phyloP scores from a whole-genome alignment of 2,329 filamentous ascomycete species.

The Aspergillus melleus region DNA sequence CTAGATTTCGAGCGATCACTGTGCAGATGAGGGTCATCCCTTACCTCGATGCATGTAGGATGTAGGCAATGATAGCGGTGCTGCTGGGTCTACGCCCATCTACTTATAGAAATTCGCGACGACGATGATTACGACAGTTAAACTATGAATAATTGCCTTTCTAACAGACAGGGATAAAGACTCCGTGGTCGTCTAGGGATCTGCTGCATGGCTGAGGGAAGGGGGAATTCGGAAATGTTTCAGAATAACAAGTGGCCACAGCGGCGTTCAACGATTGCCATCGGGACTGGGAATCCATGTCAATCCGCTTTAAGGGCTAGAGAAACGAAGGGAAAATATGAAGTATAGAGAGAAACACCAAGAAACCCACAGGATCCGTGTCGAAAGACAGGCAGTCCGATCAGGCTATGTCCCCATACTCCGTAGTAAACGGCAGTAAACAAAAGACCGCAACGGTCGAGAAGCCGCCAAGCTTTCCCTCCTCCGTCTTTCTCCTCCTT shows the following conservation, averaged over 20 bases:
- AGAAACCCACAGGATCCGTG: not conserved
- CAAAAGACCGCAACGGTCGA: not conserved
- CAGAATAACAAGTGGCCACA: conserved; percentile 12
- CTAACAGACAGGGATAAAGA: not conserved
- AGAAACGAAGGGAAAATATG: not conserved
- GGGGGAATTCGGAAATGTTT: conserved; percentile 8
- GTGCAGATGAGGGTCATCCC: conserved; percentile 32
- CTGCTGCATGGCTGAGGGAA: not conserved
- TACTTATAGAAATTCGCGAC: conserved; percentile 13
- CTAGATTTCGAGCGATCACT: conserved; percentile 60
- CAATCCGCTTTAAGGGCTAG: not conserved
- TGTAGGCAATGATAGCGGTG: not conserved
- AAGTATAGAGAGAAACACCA: not conserved
- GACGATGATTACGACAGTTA: not conserved
- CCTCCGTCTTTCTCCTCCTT: conserved; percentile 1
- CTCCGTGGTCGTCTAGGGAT: not conserved
- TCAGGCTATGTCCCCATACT: no score
- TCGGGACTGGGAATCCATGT: not conserved
- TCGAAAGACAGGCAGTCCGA: not conserved
- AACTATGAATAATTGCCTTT: not conserved
- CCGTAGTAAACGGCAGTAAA: not conserved
- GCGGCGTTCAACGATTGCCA: conserved; percentile 1
- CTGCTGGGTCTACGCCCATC: not conserved
- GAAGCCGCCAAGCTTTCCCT: not conserved
- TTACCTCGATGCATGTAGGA: conserved; percentile 8